Conservation (phyloP, 306 rosid genomes). For the Glycine latifolia region DNA sequence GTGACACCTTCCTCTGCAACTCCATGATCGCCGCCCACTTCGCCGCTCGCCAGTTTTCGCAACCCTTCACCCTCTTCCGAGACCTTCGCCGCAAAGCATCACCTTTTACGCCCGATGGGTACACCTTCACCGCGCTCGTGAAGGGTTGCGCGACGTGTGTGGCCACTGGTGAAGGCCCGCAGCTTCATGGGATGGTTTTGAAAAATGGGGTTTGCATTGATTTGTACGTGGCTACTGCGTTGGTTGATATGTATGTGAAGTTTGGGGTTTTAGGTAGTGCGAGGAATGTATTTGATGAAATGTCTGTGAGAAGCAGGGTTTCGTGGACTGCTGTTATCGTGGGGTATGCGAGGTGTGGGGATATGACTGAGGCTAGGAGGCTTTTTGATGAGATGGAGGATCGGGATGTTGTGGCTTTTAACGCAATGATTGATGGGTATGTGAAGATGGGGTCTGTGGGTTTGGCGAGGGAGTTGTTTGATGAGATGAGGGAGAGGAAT, state of each 20-base stretch:
- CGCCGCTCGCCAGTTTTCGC: constrained; percentile 45
- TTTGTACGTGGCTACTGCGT: constrained; percentile 64
- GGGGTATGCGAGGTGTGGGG: constrained; percentile 68
- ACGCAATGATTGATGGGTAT: constrained; percentile 74
- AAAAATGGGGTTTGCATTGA: constrained; percentile 61
- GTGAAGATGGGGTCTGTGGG: constrained; percentile 61
- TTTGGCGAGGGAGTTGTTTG: constrained; percentile 65
- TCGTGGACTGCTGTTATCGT: constrained; percentile 73
- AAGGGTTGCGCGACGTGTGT: constrained; percentile 58
- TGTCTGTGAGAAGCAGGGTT: constrained; percentile 60
- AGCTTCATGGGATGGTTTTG: constrained; percentile 57
- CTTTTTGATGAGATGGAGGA: constrained; percentile 65
- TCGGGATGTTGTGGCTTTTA: constrained; percentile 62
- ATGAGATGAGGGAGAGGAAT: constrained; percentile 58
- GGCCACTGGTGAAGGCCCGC: constrained; percentile 53
- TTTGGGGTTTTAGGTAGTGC: constrained; percentile 60
- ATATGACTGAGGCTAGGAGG: constrained; percentile 64
- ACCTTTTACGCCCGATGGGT: constrained; percentile 51
- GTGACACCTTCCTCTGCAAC: constrained; percentile 66
- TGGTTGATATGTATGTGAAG: constrained; percentile 72
- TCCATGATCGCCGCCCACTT: constrained; percentile 60
- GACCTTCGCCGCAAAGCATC: constrained; percentile 47
- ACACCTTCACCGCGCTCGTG: constrained; percentile 55
- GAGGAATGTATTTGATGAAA: constrained; percentile 67
- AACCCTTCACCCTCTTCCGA: constrained; percentile 58